Conservation (phyloP, 108 stramenopile species). For the Fragilariopsis cylindrus region DNA sequence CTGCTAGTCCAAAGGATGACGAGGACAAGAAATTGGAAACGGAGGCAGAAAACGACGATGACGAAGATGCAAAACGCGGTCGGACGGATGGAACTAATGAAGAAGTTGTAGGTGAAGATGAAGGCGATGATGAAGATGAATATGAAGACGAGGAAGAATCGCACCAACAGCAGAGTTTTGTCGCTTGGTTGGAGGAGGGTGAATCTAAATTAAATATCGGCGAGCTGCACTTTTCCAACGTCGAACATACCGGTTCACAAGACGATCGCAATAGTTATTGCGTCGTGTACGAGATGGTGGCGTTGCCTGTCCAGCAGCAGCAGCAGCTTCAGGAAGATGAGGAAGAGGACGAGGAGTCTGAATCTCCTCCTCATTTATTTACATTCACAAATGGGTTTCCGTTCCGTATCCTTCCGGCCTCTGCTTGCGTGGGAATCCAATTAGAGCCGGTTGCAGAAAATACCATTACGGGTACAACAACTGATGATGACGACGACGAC, state of each 20-base stretch:
- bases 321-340: background rate
- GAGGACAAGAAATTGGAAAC: background rate
- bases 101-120: background rate
- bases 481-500: background rate
- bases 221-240: constrained; percentile 7
- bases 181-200: constrained; percentile 15
- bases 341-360: background rate
- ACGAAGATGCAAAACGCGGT: background rate
- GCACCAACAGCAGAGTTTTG: background rate
- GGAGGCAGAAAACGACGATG: background rate
- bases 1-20: too few species aligned
- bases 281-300: background rate
- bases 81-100: background rate
- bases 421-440: background rate
- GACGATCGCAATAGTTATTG: background rate
- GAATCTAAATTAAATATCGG: background rate
- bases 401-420: background rate
- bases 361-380: background rate
- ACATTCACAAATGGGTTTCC: background rate
- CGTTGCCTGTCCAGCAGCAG: background rate
- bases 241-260: background rate
- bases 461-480: background rate
- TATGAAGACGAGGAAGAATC: background rate
- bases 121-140: background rate
- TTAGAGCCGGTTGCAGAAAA: constrained; percentile 1